Percentiles rank a stretch among this genome's conserved stretches.
phyloP scores from a whole-genome alignment of 1,284 basidiomycete genomes.

The Chiua sp. region DNA sequence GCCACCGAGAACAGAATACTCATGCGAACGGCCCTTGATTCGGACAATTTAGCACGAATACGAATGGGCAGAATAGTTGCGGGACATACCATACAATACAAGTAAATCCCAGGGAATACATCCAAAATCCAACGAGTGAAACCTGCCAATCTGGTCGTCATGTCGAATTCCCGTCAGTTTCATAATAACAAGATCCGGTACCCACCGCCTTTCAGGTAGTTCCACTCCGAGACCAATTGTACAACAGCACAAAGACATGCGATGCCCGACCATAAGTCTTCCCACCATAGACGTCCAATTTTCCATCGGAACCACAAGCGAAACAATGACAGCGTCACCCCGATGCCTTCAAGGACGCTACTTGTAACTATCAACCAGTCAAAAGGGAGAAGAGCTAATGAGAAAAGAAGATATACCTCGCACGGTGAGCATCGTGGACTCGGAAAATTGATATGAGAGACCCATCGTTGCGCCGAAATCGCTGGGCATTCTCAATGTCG shows the following conservation, averaged over 20 bases:
- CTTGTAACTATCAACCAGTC: slow-evolving; percentile 10
- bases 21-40: slow-evolving; percentile 27
- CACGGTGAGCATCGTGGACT: slow-evolving; percentile 16
- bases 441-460: slow-evolving; percentile 16
- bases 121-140: slow-evolving; percentile 20
- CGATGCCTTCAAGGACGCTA: slow-evolving; percentile 17
- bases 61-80: not conserved
- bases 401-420: slow-evolving; percentile 14
- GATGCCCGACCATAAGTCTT: slow-evolving; percentile 28
- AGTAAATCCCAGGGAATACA: slow-evolving; percentile 1
- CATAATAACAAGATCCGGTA: not conserved
- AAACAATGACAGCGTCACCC: slow-evolving; percentile 18
- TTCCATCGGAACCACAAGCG: slow-evolving; percentile 22
- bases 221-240: slow-evolving; percentile 18
- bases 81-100: slow-evolving; percentile 22
- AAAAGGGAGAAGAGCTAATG: slow-evolving; percentile 2
- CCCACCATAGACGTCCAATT: slow-evolving; percentile 27
- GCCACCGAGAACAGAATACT: slow-evolving; percentile 31
- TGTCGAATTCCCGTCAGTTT: not conserved
- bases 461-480: slow-evolving; percentile 4
- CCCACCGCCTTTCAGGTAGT: slow-evolving; percentile 20
- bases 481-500: not conserved
- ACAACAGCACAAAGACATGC: slow-evolving; percentile 16
- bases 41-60: slow-evolving; percentile 5
- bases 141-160: slow-evolving; percentile 6